Conservation (phyloP, 176 grass and related monocot genomes). For the Rhynchospora pubera region DNA sequence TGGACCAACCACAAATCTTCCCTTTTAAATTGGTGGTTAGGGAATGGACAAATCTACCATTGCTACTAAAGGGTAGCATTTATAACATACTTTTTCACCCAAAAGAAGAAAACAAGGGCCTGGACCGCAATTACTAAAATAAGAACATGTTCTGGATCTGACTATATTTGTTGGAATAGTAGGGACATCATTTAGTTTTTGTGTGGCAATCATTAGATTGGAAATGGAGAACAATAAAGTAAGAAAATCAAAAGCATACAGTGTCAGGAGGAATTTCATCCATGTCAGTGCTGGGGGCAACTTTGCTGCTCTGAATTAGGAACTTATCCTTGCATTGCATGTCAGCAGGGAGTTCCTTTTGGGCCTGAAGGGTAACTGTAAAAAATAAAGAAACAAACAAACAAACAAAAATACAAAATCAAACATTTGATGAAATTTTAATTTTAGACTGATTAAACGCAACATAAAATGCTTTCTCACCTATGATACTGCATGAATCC, state of each 20-base stretch:
- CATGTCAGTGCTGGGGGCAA: slow-evolving; percentile 58
- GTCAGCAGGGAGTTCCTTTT: slow-evolving; percentile 70
- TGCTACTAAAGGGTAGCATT: neutral
- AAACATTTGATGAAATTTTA: slow-evolving; percentile 1
- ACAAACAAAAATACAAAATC: neutral
- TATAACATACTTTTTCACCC: neutral
- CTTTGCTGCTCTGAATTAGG: slow-evolving; percentile 91
- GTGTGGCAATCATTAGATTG: neutral
- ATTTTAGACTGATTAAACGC: neutral
- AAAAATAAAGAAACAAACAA: slow-evolving; percentile 12
- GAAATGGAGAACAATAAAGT: neutral
- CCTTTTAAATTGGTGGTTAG: neutral
- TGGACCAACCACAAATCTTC: neutral
- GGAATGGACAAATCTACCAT: neutral
- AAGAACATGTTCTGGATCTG: neutral
- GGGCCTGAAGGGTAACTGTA: slow-evolving; percentile 82
- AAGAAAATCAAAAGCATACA: slow-evolving; percentile 30
- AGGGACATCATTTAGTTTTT: neutral
- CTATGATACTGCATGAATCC: slow-evolving; percentile 91
- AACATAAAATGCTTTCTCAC: slow-evolving; percentile 28
- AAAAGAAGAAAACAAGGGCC: neutral
- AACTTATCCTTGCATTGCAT: slow-evolving; percentile 98
- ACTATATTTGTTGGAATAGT: neutral
- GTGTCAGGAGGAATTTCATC: slow-evolving; percentile 87
- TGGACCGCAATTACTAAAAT: neutral